A percentile compares a stretch with the other conserved stretches of the same genome.
Conservation (phyloP, 2,329 filamentous ascomycete genomes). For the Dissoconium aciculare region DNA sequence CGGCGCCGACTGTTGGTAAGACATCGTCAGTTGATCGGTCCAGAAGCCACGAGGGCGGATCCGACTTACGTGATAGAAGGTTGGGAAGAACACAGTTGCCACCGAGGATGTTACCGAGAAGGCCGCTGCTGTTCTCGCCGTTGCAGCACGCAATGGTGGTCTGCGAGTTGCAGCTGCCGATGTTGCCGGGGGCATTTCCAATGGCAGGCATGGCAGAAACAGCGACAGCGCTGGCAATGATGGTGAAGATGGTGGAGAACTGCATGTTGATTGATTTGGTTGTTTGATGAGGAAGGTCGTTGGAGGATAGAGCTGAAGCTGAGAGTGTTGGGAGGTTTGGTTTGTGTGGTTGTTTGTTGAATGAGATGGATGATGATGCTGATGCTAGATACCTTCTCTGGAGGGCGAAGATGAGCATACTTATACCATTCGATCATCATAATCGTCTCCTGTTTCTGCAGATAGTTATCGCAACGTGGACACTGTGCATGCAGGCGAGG, state of each 20-base stretch:
- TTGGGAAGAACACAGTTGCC: conserved; percentile 6
- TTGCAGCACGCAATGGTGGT: conserved; percentile 9
- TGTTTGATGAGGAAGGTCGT: conserved; percentile 2
- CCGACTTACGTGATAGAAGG: background rate
- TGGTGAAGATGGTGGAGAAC: conserved; percentile 10
- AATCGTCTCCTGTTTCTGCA: no score
- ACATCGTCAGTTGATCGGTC: background rate
- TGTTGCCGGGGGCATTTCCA: conserved; percentile 4
- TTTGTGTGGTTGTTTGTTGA: conserved; percentile 6
- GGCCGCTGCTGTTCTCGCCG: conserved; percentile 3
- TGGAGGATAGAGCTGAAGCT: conserved; percentile 6
- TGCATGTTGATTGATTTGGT: conserved; percentile 9
- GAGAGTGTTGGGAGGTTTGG: no score
- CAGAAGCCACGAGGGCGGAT: background rate
- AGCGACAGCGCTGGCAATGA: conserved; percentile 5
- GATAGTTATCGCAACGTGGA: no score
- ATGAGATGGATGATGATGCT: conserved; percentile 7
- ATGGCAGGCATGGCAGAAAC: conserved; percentile 5
- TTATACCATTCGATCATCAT: conserved; percentile 9
- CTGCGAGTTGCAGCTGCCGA: conserved; percentile 3
- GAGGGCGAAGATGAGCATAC: conserved; percentile 4
- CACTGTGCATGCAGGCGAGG: no score
- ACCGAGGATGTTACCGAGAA: conserved; percentile 7
- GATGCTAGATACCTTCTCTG: conserved; percentile 4
- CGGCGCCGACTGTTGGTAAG: conserved; percentile 1